Conservation (phyloP, 2,329 filamentous ascomycete species). For the Penicillium glabrum region DNA sequence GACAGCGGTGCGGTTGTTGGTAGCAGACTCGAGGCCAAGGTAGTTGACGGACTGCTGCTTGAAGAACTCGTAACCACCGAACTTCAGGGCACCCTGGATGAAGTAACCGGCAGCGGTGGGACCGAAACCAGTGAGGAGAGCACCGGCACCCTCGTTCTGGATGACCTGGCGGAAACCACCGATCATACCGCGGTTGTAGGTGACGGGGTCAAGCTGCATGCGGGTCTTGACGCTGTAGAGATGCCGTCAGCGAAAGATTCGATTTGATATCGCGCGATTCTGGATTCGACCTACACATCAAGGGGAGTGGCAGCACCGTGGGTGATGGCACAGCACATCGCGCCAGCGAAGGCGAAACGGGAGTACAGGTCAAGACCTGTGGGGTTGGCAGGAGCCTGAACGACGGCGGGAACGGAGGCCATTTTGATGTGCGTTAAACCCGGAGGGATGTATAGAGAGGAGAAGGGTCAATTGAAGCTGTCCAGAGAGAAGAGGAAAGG, state of each 20-base stretch:
- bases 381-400: constrained; percentile 33
- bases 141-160: constrained; percentile 78
- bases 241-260: constrained; percentile 12
- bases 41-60: constrained; percentile 85
- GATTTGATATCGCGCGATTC: constrained; percentile 21
- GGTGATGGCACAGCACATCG: constrained; percentile 96
- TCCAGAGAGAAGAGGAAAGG: constrained; percentile 15
- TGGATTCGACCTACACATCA: constrained; percentile 81
- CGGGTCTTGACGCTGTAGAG: constrained; percentile 81
- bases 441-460: constrained; percentile 1
- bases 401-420: background rate
- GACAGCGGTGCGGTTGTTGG: constrained; percentile 76
- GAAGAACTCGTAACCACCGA: constrained; percentile 95
- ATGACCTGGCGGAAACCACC: constrained; percentile 86
- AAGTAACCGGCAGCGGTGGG: constrained; percentile 89
- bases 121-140: constrained; percentile 80
- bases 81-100: constrained; percentile 91
- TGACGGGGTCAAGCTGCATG: constrained; percentile 87
- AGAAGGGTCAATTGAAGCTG: constrained; percentile 10
- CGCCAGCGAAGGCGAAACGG: constrained; percentile 93
- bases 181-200: constrained; percentile 85
- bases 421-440: constrained; percentile 2
- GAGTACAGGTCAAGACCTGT: constrained; percentile 77
- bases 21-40: constrained; percentile 74
- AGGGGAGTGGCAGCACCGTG: constrained; percentile 96